Evolutionary conservation across 1,139 yeast species (phyloP), one percentile per base, ranked within the genome.

Genomic region (Candida sanyaensis): DNA sequence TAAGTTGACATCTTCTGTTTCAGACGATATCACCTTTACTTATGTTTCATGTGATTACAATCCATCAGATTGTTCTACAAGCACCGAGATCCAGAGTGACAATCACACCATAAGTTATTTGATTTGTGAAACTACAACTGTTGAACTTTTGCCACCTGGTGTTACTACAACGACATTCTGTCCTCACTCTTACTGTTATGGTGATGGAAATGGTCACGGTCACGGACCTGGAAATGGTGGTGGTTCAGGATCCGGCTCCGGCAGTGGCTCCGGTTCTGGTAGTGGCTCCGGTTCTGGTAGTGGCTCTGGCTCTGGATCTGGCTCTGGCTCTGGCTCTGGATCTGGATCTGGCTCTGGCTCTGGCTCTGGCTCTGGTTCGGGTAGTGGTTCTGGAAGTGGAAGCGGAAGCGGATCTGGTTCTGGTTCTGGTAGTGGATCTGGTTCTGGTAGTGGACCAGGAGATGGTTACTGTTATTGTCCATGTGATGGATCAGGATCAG

Each of bases 151-250:
- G 23, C 31, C 41, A n/a, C 24, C 41, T n/a, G 32, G 32, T 5
- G 41, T 27, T 3, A 37, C 24, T 13, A 17, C 41, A 6, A 37
- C 41, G 6, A 37, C 41, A 6, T 7, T 37, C 11, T 37, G 41
- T 37, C 41, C 41, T 27, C n/a, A 26, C 12, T 21, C 10, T 4
- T 24, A 29, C 6, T 37, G 40, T 24, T 21, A 17, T 17, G 17
- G 23, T 21, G 11, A 11, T 24, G 17, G 30, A 21, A 10, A 21
- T 2, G 30, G 30, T 24, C 2, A n/a, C 5, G n/a, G 10, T 2
- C 28, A 56, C 48, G 42, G 60, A 6, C 58, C 59, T 32, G 65
- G 73, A 1, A 71, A 69, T 5, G 34, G 34, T 4, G n/a, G 34
- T 31, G 34, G n/a, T n/a, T n/a, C n/a, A n/a, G n/a, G n/a, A n/a